Evolutionary conservation across 2,329 filamentous ascomycete genomes (phyloP).

Genomic region (Zalaria sp.): DNA sequence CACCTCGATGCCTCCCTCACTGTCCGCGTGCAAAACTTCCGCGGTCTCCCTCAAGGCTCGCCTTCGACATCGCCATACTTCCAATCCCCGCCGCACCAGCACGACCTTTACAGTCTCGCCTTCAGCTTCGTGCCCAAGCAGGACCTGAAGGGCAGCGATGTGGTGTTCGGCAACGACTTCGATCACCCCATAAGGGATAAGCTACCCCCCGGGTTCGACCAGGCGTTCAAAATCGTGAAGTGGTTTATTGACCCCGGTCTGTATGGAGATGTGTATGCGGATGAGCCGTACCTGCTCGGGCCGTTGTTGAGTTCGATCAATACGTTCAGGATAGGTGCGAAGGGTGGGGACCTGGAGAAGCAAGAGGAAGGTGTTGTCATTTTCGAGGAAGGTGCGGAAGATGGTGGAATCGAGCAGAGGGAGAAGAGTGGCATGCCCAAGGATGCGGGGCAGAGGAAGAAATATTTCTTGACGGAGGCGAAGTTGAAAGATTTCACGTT

Average conservation of each 20-base stretch:
- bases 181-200: conserved; percentile 77
- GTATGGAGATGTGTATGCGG: conserved; percentile 79
- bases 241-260: conserved; percentile 87
- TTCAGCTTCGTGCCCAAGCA: conserved; percentile 64
- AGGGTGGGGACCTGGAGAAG: conserved; percentile 17
- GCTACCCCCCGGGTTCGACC: conserved; percentile 73
- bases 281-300: conserved; percentile 75
- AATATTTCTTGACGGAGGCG: conserved; percentile 43
- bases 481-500: conserved; percentile 45
- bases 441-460: conserved; percentile 36
- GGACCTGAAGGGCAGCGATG: conserved; percentile 50
- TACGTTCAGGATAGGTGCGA: conserved; percentile 49
- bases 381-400: conserved; percentile 32
- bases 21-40: conserved; percentile 57
- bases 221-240: conserved; percentile 71
- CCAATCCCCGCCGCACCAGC: conserved; percentile 48
- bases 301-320: conserved; percentile 72
- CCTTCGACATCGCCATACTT: conserved; percentile 68
- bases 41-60: conserved; percentile 55
- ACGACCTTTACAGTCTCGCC: conserved; percentile 74
- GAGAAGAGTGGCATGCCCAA: conserved; percentile 25
- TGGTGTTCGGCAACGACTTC: conserved; percentile 94
- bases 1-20: conserved; percentile 54
- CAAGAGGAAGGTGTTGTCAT: conserved; percentile 45
- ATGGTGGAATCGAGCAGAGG: conserved; percentile 26